Percentiles rank a stretch among this genome's conserved stretches.
Conservation (phyloP, 2,329 filamentous ascomycete species). For the Sporothrix globosa region DNA sequence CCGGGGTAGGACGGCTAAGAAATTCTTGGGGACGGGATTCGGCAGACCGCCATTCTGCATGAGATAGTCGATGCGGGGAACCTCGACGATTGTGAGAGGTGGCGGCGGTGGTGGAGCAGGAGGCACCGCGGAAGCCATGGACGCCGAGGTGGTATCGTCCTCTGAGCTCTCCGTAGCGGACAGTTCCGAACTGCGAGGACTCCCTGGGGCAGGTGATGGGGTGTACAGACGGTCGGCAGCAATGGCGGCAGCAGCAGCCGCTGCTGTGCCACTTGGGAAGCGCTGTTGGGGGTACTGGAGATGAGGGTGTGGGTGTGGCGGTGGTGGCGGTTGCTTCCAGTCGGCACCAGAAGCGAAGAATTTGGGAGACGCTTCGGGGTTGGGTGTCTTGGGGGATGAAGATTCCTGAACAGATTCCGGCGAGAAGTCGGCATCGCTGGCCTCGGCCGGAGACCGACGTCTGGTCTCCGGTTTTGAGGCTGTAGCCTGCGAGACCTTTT, state of each 20-base stretch:
- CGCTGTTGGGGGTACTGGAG: conserved; percentile 3
- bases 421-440: conserved; percentile 54
- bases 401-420: conserved; percentile 56
- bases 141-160: conserved; percentile 24
- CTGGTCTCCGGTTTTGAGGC: neutral
- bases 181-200: conserved; percentile 23
- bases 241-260: conserved; percentile 19
- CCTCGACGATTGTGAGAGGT: conserved; percentile 68
- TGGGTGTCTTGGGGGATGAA: conserved; percentile 66
- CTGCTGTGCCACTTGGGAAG: neutral
- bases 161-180: conserved; percentile 20
- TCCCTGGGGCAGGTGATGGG: conserved; percentile 27
- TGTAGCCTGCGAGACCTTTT: neutral
- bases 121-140: conserved; percentile 43
- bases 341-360: conserved; percentile 31
- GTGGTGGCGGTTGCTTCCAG: conserved; percentile 54
- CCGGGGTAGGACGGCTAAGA: conserved; percentile 67
- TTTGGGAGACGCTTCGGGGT: conserved; percentile 40
- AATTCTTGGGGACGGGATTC: conserved; percentile 70
- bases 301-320: conserved; percentile 48
- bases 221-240: conserved; percentile 44
- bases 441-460: conserved; percentile 40
- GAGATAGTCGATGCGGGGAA: conserved; percentile 87
- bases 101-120: conserved; percentile 74
- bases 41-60: conserved; percentile 83